Base-by-base conservation (phyloP, 139 green algal species). In the Pycnococcus provasolii region DNA sequence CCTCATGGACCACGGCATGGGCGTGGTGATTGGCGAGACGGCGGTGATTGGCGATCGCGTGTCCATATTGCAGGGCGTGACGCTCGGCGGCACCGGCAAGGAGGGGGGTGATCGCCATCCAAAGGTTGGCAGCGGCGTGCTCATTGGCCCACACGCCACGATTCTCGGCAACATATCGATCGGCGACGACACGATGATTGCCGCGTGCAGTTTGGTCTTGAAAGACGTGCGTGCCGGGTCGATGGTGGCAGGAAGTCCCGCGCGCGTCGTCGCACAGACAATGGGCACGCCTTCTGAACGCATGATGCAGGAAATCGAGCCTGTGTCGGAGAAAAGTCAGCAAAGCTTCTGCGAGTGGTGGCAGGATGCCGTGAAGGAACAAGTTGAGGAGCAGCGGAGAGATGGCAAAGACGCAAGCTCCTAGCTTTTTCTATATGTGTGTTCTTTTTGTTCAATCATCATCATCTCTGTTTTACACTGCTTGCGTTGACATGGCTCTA, bases 21-120 rank as follows among this genome's bases (percentile, higher is more conserved):
- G 89, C 0, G 79, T 94, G 9, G 89, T 96, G 7, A 92, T 96
- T 50, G 90, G 90, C 1, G 87, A 94, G 77, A 94, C 87, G 4
- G 84, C 85, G 0, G 77, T 88, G 42, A 79, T 96, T 4, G 88
- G 86, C 6, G 79, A 94, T 75, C 88, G 92, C 70, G 84, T 88
- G 47, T 90, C 86, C 2, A 80, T 96, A 73, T 82, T 97, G 60
- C 92, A 97, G 70, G 85, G 66, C 3, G 78, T 80, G 0, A 96
- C 89, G 2, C 78, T 97, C 59, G 90, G 91, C n/a, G 93, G 93
- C 47, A 97, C 92, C 0, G 93, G 93, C n/a, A 97, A 97, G 77
- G 87, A 90, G 45, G 73, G 75, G 0, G 93, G 92, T 1, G 89
- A 97, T 73, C 81, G 92, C 40, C 92, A 99, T 71, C 91, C 91